Conservation (phyloP, 2,329 filamentous ascomycete genomes). For the Verticillium albo-atrum region DNA sequence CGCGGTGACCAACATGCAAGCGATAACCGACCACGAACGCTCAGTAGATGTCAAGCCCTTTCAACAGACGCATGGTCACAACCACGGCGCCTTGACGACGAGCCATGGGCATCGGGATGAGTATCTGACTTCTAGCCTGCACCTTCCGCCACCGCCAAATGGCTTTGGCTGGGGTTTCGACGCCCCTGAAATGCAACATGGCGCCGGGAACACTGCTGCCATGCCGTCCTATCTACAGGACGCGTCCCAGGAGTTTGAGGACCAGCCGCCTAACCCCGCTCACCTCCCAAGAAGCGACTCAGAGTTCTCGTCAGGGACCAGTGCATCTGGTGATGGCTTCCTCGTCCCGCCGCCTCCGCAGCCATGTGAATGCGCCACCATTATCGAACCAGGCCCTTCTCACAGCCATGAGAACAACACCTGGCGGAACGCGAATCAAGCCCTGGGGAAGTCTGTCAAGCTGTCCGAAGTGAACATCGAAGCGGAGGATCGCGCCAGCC, state of each 20-base stretch:
- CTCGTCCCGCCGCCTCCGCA: neutral
- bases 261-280: neutral
- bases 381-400: neutral
- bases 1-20: neutral
- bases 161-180: neutral
- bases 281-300: neutral
- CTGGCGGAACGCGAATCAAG: conserved; percentile 17
- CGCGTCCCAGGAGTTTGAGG: neutral
- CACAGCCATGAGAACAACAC: conserved; percentile 5
- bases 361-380: neutral
- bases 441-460: conserved; percentile 8
- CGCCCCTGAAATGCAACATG: neutral
- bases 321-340: neutral
- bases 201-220: neutral
- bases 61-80: neutral
- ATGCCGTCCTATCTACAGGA: neutral
- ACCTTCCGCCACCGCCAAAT: neutral
- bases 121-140: neutral
- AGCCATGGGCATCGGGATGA: neutral
- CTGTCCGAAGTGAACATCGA: neutral
- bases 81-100: neutral
- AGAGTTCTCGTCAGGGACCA: neutral
- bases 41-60: neutral
- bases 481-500: conserved; percentile 14
- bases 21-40: neutral